Base-by-base conservation (phyloP, 257 asterid genomes). In the Solanum medicagineum region DNA sequence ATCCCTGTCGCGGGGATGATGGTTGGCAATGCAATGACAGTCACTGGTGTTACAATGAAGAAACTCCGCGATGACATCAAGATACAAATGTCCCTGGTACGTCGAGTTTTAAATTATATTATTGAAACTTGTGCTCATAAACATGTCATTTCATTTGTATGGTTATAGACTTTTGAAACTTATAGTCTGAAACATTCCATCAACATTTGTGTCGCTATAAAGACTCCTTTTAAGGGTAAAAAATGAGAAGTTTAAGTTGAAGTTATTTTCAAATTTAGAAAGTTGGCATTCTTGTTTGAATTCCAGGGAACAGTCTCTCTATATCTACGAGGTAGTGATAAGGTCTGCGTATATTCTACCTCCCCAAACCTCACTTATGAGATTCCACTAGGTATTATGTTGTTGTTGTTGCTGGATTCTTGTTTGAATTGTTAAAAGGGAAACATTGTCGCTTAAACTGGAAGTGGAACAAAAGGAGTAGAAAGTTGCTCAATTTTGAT, bases 21-120 rank as follows among this genome's bases (percentile, higher is more conserved):
- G 98, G 98, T 94, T 56, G 98, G 99, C 17, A 96, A 94, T 44
- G 91, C 99, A 0, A 96, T 96, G 99, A 96, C 97, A 0, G 99
- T 94, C 47, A 96, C 99, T 6, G 99, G 98, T 0, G 99, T 96
- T 1, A 93, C 99, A 0, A 96, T 96, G 98, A 96, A 96, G 62
- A 96, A 91, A 63, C 95, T 96, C 56, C 93, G 98, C 0, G 99
- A 96, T 60, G 99, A 96, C 86, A 93, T 96, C 91, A 93, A 93
- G 92, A 93, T 94, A 2, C 99, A 96, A 84, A 90, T 87, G 87
- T 84, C 77, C 81, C 51, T 96, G 90, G 98, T 93, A 90, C 13
- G 86, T 86, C 55, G 3, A 49, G 45, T 75, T 75, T 47, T 49
- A 49, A 49, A 49, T 14, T 4, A 49, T 75, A 22, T 24, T 62